A percentile compares a stretch with the other conserved stretches of the same genome.
phyloP scores from a whole-genome alignment of 2,329 filamentous ascomycete species.

The Aureobasidium melanogenum region DNA sequence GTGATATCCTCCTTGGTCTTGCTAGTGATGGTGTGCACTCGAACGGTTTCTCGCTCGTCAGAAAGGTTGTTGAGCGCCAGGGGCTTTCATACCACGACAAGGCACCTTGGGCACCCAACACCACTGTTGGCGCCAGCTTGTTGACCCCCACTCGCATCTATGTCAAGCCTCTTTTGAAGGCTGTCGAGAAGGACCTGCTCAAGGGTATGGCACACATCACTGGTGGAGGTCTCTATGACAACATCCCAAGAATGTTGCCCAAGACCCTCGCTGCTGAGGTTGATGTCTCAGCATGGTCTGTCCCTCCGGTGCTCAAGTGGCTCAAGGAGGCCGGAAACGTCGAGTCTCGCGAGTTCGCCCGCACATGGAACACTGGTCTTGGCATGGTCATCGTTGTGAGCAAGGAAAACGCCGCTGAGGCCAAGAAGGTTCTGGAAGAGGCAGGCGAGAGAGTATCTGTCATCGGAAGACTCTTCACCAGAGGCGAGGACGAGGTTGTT shows the following conservation, averaged over 20 bases:
- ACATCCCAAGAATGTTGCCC: constrained; percentile 90
- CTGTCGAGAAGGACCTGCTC: constrained; percentile 53
- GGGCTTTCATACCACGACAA: constrained; percentile 61
- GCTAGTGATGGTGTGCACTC: constrained; percentile 84
- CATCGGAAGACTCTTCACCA: constrained; percentile 62
- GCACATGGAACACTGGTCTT: constrained; percentile 89
- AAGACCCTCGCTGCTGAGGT: constrained; percentile 68
- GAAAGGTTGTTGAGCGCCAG: constrained; percentile 72
- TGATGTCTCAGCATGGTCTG: constrained; percentile 64
- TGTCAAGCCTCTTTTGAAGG: constrained; percentile 60
- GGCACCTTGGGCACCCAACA: constrained; percentile 64
- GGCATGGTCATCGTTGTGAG: constrained; percentile 88
- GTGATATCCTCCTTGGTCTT: constrained; percentile 79
- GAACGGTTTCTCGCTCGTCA: constrained; percentile 95
- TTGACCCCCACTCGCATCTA: constrained; percentile 91
- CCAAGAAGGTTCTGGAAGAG: constrained; percentile 51
- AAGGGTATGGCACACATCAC: constrained; percentile 97
- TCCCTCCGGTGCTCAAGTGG: constrained; percentile 79
- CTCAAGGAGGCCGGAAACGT: constrained; percentile 67
- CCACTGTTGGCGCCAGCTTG: constrained; percentile 63
- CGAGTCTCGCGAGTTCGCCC: constrained; percentile 68
- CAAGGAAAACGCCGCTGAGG: constrained; percentile 51
- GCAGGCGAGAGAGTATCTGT: constrained; percentile 68
- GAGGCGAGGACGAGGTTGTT: constrained; percentile 27
- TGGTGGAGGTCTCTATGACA: constrained; percentile 84